Conservation (phyloP, 371 early-diverging fungal genomes). For the Syncephalastrum racemosum region DNA sequence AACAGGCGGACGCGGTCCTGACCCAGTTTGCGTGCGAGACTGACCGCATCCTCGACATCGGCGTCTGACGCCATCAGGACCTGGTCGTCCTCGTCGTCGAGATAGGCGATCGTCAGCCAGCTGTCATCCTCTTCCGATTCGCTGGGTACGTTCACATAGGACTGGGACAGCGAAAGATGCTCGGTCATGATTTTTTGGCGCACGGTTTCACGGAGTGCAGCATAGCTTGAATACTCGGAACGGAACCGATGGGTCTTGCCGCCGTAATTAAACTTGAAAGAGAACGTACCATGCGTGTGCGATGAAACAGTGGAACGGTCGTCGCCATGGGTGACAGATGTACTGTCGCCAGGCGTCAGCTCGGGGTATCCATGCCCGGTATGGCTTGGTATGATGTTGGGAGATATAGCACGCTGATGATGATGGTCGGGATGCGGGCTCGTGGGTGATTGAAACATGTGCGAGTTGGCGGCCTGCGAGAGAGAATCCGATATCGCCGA, state of each 20-base stretch:
- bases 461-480: conserved; percentile 27
- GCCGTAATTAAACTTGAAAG: conserved; percentile 40
- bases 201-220: conserved; percentile 28
- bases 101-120: conserved; percentile 70
- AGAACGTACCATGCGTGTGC: conserved; percentile 22
- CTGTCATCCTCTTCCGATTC: conserved; percentile 21
- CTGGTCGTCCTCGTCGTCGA: conserved; percentile 89
- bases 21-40: conserved; percentile 73
- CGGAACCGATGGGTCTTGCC: conserved; percentile 42
- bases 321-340: conserved; percentile 28
- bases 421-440: conserved; percentile 32
- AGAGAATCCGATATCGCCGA: conserved; percentile 50
- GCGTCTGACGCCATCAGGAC: conserved; percentile 77
- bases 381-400: conserved; percentile 17
- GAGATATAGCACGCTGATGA: conserved; percentile 27
- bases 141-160: conserved; percentile 21
- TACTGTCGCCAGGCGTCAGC: conserved; percentile 39
- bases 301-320: conserved; percentile 20
- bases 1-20: conserved; percentile 79
- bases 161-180: conserved; percentile 27
- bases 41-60: conserved; percentile 83
- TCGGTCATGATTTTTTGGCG: conserved; percentile 41
- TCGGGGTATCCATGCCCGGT: conserved; percentile 37
- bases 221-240: conserved; percentile 21
- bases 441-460: conserved; percentile 26